Percentiles rank a stretch among this genome's conserved stretches.
Evolutionary conservation across 129 eudicot species (phyloP).

Genomic region (Cynara cardunculus): DNA sequence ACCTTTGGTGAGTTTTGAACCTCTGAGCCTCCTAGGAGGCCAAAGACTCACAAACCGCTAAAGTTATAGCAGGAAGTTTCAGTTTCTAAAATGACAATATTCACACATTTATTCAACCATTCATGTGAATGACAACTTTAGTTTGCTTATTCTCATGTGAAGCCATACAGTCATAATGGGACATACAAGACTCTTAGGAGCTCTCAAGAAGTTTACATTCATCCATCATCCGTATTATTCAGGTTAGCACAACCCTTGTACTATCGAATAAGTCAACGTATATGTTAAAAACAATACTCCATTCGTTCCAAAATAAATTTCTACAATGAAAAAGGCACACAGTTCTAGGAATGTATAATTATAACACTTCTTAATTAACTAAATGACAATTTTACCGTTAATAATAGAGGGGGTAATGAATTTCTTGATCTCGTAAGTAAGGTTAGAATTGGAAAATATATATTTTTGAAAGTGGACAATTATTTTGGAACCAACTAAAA

Average conservation of each 20-base stretch:
- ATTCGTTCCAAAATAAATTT: no score
- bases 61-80: not conserved
- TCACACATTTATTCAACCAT: not conserved
- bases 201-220: slow-evolving; percentile 91
- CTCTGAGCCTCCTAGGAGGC: no score
- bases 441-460: not conserved
- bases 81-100: not conserved
- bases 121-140: not conserved
- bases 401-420: no score
- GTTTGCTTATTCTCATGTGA: slow-evolving; percentile 13
- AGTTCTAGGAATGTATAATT: not conserved
- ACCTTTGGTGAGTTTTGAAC: no score
- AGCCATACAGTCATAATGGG: slow-evolving; percentile 89
- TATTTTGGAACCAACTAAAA: not conserved
- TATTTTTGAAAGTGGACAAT: not conserved
- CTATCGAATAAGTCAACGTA: not conserved
- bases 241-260: slow-evolving; percentile 45
- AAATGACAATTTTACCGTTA: not conserved
- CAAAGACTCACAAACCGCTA: no score
- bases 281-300: no score
- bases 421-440: not conserved
- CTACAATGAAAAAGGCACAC: not conserved
- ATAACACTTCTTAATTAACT: not conserved
- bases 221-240: slow-evolving; percentile 94
- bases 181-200: slow-evolving; percentile 77